Evolutionary conservation across 257 asterid genomes (phyloP).

Genomic region (Fraxinus cuspidata): DNA sequence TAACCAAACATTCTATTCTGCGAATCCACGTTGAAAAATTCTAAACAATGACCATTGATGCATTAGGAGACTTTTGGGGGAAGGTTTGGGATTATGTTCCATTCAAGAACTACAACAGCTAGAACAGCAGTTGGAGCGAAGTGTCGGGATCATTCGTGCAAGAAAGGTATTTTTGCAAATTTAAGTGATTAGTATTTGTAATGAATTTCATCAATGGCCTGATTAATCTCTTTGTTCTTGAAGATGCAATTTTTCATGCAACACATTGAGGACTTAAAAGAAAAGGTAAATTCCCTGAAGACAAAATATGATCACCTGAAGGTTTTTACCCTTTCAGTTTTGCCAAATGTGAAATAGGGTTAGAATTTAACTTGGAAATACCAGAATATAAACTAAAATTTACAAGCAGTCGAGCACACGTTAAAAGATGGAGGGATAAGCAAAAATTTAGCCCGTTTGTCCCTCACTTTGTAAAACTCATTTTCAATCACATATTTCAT

Average conservation of each 20-base stretch:
- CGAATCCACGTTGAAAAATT: no score
- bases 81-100: slow-evolving; percentile 62
- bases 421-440: background rate
- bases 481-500: no score
- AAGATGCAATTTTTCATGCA: slow-evolving; percentile 81
- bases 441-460: no score
- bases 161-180: slow-evolving; percentile 52
- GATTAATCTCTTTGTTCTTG: background rate
- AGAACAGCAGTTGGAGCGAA: slow-evolving; percentile 78
- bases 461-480: no score
- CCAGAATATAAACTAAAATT: background rate
- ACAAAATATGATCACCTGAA: background rate
- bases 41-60: background rate
- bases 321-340: background rate
- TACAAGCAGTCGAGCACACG: background rate
- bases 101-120: slow-evolving; percentile 75
- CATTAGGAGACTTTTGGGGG: slow-evolving; percentile 79
- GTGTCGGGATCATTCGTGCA: slow-evolving; percentile 65
- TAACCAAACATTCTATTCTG: background rate
- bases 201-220: background rate
- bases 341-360: background rate
- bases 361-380: background rate
- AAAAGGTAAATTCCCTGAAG: slow-evolving; percentile 53
- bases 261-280: slow-evolving; percentile 68
- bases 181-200: background rate